Percentiles rank a stretch among this genome's conserved stretches.
These are phyloP conservation scores for Neocucurbitaria cava DNA, from an alignment of 2,329 filamentous ascomycete genomes.

Conservation along the genomic window DNA sequence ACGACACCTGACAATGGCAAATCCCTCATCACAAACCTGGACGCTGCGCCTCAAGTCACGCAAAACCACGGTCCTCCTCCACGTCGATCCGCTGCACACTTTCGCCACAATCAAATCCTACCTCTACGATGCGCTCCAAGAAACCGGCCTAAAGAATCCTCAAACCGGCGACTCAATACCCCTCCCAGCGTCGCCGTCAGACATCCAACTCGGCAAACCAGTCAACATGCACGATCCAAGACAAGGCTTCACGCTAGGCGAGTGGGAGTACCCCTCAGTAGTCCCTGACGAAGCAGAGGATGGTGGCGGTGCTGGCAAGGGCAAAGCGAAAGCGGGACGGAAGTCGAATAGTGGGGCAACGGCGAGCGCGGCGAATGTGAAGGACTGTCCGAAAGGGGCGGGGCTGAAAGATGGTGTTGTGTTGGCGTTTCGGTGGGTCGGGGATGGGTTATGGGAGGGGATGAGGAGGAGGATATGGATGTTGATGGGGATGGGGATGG, in stretches of 20 bases:
- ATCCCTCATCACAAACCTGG: conserved; percentile 40
- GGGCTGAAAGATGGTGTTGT: conserved; percentile 45
- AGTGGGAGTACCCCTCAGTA: conserved; percentile 38
- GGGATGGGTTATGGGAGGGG: conserved; percentile 32
- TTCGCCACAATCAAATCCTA: conserved; percentile 50
- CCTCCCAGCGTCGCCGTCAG: conserved; percentile 49
- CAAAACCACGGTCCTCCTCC: conserved; percentile 56
- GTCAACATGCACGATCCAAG: conserved; percentile 50
- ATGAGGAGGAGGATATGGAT: conserved; percentile 23
- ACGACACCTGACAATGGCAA: conserved; percentile 19
- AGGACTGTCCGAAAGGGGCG: conserved; percentile 45
- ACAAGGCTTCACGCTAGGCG: conserved; percentile 49
- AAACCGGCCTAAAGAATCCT: conserved; percentile 44
- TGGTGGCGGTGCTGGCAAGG: no score
- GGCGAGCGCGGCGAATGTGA: conserved; percentile 13
- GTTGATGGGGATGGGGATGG: conserved; percentile 4
- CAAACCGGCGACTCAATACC: conserved; percentile 42
- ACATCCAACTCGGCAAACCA: conserved; percentile 52
- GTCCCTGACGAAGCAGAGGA: conserved; percentile 38
- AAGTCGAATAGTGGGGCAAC: conserved; percentile 9
- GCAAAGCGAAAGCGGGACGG: conserved; percentile 30
- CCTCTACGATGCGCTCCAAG: conserved; percentile 51
- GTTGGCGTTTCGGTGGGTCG: conserved; percentile 46
- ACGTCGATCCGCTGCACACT: conserved; percentile 52
- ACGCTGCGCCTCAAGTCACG: conserved; percentile 57